phyloP scores from a whole-genome alignment of 108 stramenopile species.

The Skeletonema menzelii region DNA sequence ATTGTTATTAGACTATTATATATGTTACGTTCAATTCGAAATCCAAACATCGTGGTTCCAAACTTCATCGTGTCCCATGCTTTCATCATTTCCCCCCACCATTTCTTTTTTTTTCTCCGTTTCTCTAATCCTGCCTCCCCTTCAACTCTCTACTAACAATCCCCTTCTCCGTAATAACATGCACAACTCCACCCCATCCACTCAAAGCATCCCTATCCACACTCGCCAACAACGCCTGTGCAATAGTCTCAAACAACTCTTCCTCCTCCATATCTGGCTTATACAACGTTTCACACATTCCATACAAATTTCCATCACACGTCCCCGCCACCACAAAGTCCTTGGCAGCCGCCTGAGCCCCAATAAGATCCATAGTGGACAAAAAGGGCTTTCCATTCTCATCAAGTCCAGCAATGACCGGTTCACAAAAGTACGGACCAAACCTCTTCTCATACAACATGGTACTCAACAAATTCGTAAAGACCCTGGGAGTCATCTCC shows the following conservation, averaged over 20 bases:
- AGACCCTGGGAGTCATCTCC: constrained; percentile 93
- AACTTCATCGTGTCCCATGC: neutral
- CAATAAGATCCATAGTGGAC: constrained; percentile 96
- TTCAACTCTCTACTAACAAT: constrained; percentile 87
- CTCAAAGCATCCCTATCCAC: constrained; percentile 97
- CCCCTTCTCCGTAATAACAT: constrained; percentile 93
- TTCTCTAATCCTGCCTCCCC: constrained; percentile 85
- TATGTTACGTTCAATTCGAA: neutral
- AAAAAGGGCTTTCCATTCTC: constrained; percentile 89
- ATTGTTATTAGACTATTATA: neutral
- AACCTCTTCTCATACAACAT: constrained; percentile 98
- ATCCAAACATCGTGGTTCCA: neutral
- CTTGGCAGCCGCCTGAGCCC: constrained; percentile 84
- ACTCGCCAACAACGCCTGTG: constrained; percentile 93
- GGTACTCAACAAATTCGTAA: constrained; percentile 86
- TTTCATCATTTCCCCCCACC: neutral
- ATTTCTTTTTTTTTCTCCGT: neutral
- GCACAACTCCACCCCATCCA: constrained; percentile 99
- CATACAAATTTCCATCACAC: constrained; percentile 96
- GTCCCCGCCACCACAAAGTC: constrained; percentile 99
- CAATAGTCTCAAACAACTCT: constrained; percentile 96
- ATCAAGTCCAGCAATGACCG: constrained; percentile 95
- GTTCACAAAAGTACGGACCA: constrained; percentile 98
- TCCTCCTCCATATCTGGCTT: constrained; percentile 95
- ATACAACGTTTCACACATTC: constrained; percentile 98